A percentile compares a stretch with the other conserved stretches of the same genome.
These are phyloP conservation scores for Acer saccharum DNA, from an alignment of 345 rosid species.

Conservation along the genomic window DNA sequence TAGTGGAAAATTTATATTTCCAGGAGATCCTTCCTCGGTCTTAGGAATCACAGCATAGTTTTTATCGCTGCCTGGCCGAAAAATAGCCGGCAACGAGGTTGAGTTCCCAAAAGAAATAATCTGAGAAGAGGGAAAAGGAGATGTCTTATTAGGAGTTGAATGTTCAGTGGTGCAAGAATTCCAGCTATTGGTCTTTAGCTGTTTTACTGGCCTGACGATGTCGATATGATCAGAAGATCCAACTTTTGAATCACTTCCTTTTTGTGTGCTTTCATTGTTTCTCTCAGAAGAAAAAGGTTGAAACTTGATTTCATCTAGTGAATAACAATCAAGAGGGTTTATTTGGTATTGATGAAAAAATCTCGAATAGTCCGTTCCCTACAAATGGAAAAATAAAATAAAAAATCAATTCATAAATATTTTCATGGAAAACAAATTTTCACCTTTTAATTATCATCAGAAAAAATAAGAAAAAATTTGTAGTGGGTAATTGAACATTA, in stretches of 20 bases:
- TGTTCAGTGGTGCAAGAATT: slow-evolving; percentile 21
- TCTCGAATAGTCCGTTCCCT: slow-evolving; percentile 37
- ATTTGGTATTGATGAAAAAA: slow-evolving; percentile 29
- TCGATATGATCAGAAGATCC: background rate
- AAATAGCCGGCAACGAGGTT: slow-evolving; percentile 17
- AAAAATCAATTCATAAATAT: no score
- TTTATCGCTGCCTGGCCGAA: background rate
- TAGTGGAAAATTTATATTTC: background rate
- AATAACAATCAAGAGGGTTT: slow-evolving; percentile 25
- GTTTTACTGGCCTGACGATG: slow-evolving; percentile 34
- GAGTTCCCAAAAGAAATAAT: slow-evolving; percentile 43
- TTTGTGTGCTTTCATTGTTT: slow-evolving; percentile 17
- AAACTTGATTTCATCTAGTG: slow-evolving; percentile 33
- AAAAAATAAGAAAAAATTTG: background rate
- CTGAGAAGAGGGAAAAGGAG: slow-evolving; percentile 34
- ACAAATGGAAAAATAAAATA: background rate
- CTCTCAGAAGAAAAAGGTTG: slow-evolving; percentile 26
- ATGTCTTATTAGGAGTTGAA: slow-evolving; percentile 16
- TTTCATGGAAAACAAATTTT: background rate
- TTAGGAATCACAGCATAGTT: slow-evolving; percentile 21
- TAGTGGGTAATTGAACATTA: background rate
- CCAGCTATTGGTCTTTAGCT: slow-evolving; percentile 30
- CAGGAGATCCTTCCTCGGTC: slow-evolving; percentile 12
- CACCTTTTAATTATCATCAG: background rate
- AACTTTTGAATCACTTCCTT: background rate